A percentile compares a stretch with the other conserved stretches of the same genome.
phyloP scores from a whole-genome alignment of 345 rosid genomes.

The Syzygium jambos region DNA sequence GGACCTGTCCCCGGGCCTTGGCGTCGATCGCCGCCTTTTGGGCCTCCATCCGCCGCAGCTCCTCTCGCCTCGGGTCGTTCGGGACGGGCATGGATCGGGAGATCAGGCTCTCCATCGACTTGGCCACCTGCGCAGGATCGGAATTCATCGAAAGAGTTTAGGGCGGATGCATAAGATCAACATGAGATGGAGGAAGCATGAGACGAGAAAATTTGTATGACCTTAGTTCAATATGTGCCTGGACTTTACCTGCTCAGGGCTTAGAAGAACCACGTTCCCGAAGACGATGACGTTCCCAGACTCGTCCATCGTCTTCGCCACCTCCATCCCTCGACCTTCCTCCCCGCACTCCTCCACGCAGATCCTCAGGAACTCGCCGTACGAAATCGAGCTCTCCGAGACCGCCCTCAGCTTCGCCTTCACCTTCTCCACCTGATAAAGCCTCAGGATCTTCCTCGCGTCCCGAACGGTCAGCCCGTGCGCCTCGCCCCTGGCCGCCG shows the following conservation, averaged over 20 bases:
- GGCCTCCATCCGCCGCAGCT: slow-evolving; percentile 43
- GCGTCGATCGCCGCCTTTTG: slow-evolving; percentile 51
- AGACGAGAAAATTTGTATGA: background rate
- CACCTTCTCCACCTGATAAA: slow-evolving; percentile 49
- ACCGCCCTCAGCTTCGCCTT: slow-evolving; percentile 46
- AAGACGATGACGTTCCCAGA: slow-evolving; percentile 67
- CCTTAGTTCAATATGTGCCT: slow-evolving; percentile 17
- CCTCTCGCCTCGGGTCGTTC: slow-evolving; percentile 59
- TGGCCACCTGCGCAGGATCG: slow-evolving; percentile 38
- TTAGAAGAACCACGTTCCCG: slow-evolving; percentile 57
- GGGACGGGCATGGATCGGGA: slow-evolving; percentile 22
- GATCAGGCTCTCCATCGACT: slow-evolving; percentile 45
- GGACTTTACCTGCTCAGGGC: slow-evolving; percentile 62
- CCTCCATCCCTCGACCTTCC: slow-evolving; percentile 35
- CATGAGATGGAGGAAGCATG: background rate
- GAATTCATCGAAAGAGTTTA: slow-evolving; percentile 32
- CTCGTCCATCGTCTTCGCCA: slow-evolving; percentile 57
- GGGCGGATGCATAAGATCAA: background rate
- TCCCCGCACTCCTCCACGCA: slow-evolving; percentile 45
- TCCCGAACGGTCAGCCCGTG: slow-evolving; percentile 34
- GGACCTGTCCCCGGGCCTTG: slow-evolving; percentile 38
- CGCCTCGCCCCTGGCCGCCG: background rate
- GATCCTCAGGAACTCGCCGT: slow-evolving; percentile 37
- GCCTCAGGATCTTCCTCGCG: slow-evolving; percentile 54
- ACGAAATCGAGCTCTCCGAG: slow-evolving; percentile 36